These are phyloP conservation scores for Globisporangium sylvaticum DNA, from an alignment of 352 stramenopile species.

Conservation along the genomic window DNA sequence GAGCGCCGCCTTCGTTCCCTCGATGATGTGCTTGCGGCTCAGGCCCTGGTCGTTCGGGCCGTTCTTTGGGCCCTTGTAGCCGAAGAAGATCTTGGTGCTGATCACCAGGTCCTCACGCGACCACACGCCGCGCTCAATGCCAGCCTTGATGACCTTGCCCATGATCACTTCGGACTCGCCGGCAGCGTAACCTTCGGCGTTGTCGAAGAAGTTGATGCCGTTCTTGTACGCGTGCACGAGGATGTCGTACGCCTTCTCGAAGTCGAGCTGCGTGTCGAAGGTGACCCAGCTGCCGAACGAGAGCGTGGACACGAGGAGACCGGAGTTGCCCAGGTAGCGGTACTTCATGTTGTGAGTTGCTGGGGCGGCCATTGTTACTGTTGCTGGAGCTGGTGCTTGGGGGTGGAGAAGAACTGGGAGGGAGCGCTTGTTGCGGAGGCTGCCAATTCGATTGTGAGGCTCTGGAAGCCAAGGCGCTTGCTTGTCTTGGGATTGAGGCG, in stretches of 20 bases:
- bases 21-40: conserved; percentile 44
- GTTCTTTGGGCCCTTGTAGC: conserved; percentile 6
- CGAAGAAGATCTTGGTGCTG: conserved; percentile 56
- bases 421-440: neutral
- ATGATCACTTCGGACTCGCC: conserved; percentile 32
- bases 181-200: conserved; percentile 30
- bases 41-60: conserved; percentile 24
- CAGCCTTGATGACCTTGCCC: conserved; percentile 22
- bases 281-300: conserved; percentile 34
- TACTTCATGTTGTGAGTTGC: conserved; percentile 58
- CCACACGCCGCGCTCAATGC: conserved; percentile 22
- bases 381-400: neutral
- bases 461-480: no score
- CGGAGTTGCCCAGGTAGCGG: conserved; percentile 47
- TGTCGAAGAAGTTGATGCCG: conserved; percentile 63
- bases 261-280: conserved; percentile 14
- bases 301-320: conserved; percentile 40
- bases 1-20: conserved; percentile 38
- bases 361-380: conserved; percentile 5
- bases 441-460: neutral
- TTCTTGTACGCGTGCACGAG: conserved; percentile 26
- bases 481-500: no score
- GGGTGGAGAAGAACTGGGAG: neutral
- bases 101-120: conserved; percentile 48
- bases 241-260: conserved; percentile 27